Percentiles rank a stretch among this genome's conserved stretches.
Evolutionary conservation across 108 stramenopile genomes (phyloP).

Genomic region (Pseudonitzschia delicatissima): DNA sequence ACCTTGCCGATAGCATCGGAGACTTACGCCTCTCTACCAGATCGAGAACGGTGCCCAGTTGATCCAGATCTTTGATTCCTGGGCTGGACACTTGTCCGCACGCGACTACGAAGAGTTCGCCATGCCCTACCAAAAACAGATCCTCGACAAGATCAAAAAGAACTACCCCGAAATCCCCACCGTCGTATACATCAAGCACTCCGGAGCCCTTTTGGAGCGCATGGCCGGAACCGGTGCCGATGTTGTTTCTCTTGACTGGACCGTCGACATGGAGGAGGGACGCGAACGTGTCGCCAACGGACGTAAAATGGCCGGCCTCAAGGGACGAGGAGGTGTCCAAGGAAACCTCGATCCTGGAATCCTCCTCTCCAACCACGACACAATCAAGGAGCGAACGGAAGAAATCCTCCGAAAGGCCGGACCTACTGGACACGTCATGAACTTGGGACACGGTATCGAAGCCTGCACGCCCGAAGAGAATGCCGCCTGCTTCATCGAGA

Average conservation of each 20-base stretch:
- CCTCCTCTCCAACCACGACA: slow-evolving; percentile 84
- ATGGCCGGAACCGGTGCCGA: slow-evolving; percentile 96
- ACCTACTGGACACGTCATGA: slow-evolving; percentile 93
- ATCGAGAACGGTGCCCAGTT: slow-evolving; percentile 96
- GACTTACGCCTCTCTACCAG: slow-evolving; percentile 95
- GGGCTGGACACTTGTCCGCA: slow-evolving; percentile 95
- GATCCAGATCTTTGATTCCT: slow-evolving; percentile 98
- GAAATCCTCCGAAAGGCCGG: slow-evolving; percentile 92
- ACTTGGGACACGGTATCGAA: slow-evolving; percentile 98
- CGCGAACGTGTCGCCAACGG: slow-evolving; percentile 76
- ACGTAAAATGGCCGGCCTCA: slow-evolving; percentile 64
- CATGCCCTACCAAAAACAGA: slow-evolving; percentile 91
- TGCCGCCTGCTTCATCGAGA: slow-evolving; percentile 93
- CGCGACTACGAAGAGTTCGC: slow-evolving; percentile 94
- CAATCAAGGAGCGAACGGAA: slow-evolving; percentile 91
- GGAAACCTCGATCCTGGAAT: slow-evolving; percentile 96
- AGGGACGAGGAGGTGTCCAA: slow-evolving; percentile 80
- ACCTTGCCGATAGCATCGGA: slow-evolving; percentile 85
- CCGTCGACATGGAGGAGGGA: slow-evolving; percentile 95
- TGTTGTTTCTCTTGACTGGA: slow-evolving; percentile 97
- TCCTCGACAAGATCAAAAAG: slow-evolving; percentile 89
- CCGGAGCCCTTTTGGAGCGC: slow-evolving; percentile 82
- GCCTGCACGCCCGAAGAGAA: slow-evolving; percentile 94
- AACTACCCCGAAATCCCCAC: slow-evolving; percentile 92
- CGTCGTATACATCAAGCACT: slow-evolving; percentile 92